These are phyloP conservation scores for Stropharia rugosoannulata DNA, from an alignment of 768 basidiomycete species.

Conservation along the genomic window DNA sequence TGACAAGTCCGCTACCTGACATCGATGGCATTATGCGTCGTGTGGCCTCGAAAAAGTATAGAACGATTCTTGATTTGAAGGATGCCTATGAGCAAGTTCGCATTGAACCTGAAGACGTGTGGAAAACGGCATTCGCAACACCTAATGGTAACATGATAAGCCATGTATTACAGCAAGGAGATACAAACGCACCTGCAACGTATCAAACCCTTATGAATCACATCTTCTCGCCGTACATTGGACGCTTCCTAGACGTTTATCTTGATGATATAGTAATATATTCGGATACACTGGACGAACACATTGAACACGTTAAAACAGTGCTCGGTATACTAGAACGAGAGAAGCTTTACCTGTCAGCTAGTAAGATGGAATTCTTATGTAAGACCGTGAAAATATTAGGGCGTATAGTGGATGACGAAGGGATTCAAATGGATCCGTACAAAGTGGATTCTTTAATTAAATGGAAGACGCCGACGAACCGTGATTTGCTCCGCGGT, in stretches of 20 bases:
- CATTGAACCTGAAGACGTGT: not conserved
- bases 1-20: not conserved
- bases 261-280: not conserved
- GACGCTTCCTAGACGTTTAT: not conserved
- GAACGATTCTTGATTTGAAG: not conserved
- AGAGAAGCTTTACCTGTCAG: not conserved
- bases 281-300: not conserved
- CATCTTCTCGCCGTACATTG: not conserved
- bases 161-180: not conserved
- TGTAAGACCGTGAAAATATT: too few species aligned
- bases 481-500: too few species aligned
- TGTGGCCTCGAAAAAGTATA: not conserved
- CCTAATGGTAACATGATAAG: not conserved
- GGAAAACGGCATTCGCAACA: not conserved
- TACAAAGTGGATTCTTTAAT: too few species aligned
- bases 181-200: not conserved
- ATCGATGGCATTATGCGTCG: not conserved
- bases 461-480: too few species aligned
- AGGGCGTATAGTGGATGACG: too few species aligned
- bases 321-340: not conserved
- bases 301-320: not conserved
- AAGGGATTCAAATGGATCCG: too few species aligned
- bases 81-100: too few species aligned
- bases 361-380: too few species aligned
- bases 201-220: not conserved